These are phyloP conservation scores for Acorus gramineus DNA, from an alignment of 106 monocot species.

Conservation along the genomic window DNA sequence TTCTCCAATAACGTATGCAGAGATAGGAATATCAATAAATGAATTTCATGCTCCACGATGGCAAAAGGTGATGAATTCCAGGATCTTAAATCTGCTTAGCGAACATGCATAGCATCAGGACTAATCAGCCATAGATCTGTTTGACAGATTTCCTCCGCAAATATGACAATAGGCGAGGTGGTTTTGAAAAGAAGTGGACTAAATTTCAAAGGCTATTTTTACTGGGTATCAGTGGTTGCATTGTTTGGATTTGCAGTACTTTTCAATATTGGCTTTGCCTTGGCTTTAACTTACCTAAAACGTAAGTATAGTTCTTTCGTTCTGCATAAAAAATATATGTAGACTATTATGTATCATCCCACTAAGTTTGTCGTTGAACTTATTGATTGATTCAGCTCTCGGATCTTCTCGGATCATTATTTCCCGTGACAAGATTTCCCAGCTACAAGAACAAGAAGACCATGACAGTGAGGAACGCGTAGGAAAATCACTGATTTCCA, in stretches of 20 bases:
- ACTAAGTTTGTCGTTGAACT: too few species aligned
- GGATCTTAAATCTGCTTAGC: background rate
- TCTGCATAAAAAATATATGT: too few species aligned
- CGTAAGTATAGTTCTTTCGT: background rate
- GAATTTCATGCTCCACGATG: conserved; percentile 18
- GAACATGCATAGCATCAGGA: too few species aligned
- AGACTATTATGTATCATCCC: too few species aligned
- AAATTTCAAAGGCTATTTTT: conserved; percentile 3
- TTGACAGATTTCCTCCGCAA: too few species aligned
- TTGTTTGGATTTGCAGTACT: conserved; percentile 10
- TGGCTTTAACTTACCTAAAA: conserved; percentile 14
- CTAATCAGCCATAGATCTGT: too few species aligned
- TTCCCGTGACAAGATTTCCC: background rate
- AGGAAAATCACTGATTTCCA: background rate
- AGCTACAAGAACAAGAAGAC: background rate
- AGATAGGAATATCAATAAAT: conserved; percentile 16
- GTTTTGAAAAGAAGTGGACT: conserved; percentile 6
- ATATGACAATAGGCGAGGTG: conserved; percentile 1
- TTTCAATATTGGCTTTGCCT: conserved; percentile 6
- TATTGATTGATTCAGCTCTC: background rate
- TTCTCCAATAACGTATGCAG: conserved; percentile 16
- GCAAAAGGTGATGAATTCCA: conserved; percentile 7
- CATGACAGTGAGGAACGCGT: background rate
- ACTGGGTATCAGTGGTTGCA: conserved; percentile 17
- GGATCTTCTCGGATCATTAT: conserved; percentile 4